phyloP scores from a whole-genome alignment of 805 yeast species.

The Ogataea siamensis region DNA sequence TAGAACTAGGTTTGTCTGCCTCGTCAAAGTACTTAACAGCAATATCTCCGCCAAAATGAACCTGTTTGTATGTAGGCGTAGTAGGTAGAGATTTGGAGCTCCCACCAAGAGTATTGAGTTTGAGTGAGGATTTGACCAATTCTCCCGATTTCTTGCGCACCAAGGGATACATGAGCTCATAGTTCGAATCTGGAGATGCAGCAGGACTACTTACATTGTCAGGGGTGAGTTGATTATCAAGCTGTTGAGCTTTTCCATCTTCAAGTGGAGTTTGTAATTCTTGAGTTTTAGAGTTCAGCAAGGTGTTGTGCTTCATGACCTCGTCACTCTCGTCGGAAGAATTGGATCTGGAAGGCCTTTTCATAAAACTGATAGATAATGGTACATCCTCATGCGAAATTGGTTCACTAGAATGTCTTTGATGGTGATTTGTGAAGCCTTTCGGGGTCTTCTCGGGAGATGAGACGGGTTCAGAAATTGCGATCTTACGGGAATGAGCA shows the following conservation, averaged over 20 bases:
- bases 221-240: conserved; percentile 4
- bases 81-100: conserved; percentile 44
- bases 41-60: conserved; percentile 77
- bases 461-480: background rate
- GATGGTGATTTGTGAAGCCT: conserved; percentile 1
- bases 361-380: conserved; percentile 32
- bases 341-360: conserved; percentile 33
- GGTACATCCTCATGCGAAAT: conserved; percentile 27
- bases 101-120: conserved; percentile 35
- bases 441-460: background rate
- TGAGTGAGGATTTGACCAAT: conserved; percentile 70
- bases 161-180: conserved; percentile 36
- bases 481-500: conserved; percentile 19
- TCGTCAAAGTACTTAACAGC: conserved; percentile 73
- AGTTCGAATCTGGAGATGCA: conserved; percentile 13
- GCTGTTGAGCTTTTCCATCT: too few species aligned
- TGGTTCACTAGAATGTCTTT: conserved; percentile 20
- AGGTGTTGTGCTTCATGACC: conserved; percentile 34
- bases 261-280: background rate
- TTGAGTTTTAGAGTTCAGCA: conserved; percentile 26
- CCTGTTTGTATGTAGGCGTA: conserved; percentile 66
- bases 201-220: conserved; percentile 12
- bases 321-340: conserved; percentile 25
- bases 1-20: conserved; percentile 73
- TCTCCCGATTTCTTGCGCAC: conserved; percentile 90